phyloP scores from a whole-genome alignment of 2,329 filamentous ascomycete species.

The Eurotiales sp. region DNA sequence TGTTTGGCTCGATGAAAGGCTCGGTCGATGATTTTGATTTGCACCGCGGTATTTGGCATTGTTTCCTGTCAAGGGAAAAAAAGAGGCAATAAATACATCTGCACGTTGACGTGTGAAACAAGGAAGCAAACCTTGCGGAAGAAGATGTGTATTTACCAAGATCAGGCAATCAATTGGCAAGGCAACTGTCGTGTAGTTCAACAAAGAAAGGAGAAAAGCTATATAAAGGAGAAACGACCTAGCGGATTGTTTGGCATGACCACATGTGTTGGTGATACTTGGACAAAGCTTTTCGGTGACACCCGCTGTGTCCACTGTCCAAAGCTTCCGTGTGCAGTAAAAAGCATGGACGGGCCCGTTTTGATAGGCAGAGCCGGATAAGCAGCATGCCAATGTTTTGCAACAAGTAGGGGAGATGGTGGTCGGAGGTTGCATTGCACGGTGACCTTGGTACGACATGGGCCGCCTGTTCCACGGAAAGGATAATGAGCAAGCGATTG shows the following conservation, averaged over 20 bases:
- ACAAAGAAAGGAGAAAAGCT: slow-evolving; percentile 4
- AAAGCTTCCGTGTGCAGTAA: neutral
- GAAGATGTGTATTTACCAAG: neutral
- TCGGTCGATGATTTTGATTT: neutral
- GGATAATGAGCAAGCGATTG: neutral
- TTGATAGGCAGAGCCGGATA: neutral
- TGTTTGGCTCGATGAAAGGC: neutral
- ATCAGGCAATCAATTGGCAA: neutral
- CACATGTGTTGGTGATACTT: neutral
- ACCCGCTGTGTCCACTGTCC: neutral
- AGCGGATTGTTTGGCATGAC: slow-evolving; percentile 2
- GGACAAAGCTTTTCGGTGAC: slow-evolving; percentile 5
- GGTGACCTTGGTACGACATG: slow-evolving; percentile 7
- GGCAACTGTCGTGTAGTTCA: neutral
- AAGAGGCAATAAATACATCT: neutral
- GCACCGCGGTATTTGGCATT: neutral
- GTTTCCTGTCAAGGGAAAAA: neutral
- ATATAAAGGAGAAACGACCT: neutral
- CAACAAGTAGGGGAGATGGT: slow-evolving; percentile 4
- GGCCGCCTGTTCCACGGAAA: neutral
- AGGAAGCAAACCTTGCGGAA: slow-evolving; percentile 5
- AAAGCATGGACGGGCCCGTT: neutral
- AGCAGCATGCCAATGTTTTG: neutral
- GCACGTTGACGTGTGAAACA: slow-evolving; percentile 1
- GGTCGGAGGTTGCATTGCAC: slow-evolving; percentile 6